phyloP scores from a whole-genome alignment of 2,329 filamentous ascomycete genomes.

The Triangularia verruculosa region DNA sequence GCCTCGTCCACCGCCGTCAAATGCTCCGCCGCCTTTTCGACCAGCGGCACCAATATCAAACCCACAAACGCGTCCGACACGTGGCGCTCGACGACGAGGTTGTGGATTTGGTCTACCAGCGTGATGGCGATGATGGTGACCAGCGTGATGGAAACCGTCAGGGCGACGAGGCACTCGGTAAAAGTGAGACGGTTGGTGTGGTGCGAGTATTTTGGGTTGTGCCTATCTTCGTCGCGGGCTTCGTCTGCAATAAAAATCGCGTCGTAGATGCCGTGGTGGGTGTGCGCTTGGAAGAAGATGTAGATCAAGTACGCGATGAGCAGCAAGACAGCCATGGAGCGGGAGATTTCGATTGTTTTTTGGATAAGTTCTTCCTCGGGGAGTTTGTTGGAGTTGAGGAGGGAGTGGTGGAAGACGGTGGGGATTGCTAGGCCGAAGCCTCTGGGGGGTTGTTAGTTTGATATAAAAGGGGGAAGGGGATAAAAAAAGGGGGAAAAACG shows the following conservation, averaged over 20 bases:
- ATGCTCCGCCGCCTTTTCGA: conserved; percentile 85
- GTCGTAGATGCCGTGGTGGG: conserved; percentile 74
- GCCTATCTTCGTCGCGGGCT: conserved; percentile 60
- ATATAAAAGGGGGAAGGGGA: background rate
- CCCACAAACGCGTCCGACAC: conserved; percentile 58
- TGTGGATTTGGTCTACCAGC: conserved; percentile 69
- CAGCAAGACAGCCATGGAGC: conserved; percentile 67
- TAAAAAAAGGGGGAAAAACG: conserved; percentile 36
- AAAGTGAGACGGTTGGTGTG: conserved; percentile 69
- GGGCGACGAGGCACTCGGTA: conserved; percentile 66
- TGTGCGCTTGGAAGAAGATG: conserved; percentile 70
- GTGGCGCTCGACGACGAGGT: conserved; percentile 45
- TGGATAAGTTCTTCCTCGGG: conserved; percentile 40
- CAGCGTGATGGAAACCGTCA: conserved; percentile 61
- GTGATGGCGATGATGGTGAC: conserved; percentile 73
- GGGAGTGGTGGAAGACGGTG: conserved; percentile 54
- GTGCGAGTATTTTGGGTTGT: conserved; percentile 48
- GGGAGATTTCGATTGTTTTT: conserved; percentile 64
- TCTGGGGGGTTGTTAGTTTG: conserved; percentile 28
- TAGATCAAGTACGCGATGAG: conserved; percentile 66
- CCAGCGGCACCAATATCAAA: conserved; percentile 74
- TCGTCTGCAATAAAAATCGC: conserved; percentile 71
- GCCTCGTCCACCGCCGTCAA: conserved; percentile 82
- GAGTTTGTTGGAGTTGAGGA: conserved; percentile 33
- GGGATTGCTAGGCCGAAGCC: conserved; percentile 51